Evolutionary conservation across 352 stramenopile species (phyloP).

Genomic region (Phytophthora uliginosa): DNA sequence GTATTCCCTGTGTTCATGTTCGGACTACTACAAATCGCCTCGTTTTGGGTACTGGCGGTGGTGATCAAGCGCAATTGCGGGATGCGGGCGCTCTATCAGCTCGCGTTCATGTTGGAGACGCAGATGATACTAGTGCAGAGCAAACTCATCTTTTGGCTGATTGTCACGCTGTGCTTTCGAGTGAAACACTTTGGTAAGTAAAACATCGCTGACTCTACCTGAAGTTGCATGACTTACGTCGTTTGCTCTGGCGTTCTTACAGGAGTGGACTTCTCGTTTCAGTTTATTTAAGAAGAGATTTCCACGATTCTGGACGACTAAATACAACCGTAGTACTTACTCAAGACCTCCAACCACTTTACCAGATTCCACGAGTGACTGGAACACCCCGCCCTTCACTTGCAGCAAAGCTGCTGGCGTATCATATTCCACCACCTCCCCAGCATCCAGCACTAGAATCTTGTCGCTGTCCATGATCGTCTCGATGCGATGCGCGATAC

Average conservation of each 20-base stretch:
- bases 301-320: neutral
- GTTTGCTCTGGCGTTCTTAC: neutral
- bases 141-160: conserved; percentile 45
- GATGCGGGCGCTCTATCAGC: conserved; percentile 31
- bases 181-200: conserved; percentile 9
- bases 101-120: conserved; percentile 50
- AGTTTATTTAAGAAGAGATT: neutral
- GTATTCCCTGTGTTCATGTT: conserved; percentile 15
- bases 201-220: neutral
- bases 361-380: conserved; percentile 37
- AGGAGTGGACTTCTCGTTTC: conserved; percentile 1
- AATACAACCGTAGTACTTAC: neutral
- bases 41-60: conserved; percentile 18
- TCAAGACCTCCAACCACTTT: conserved; percentile 4
- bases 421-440: conserved; percentile 35
- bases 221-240: neutral
- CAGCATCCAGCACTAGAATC: conserved; percentile 91
- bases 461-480: conserved; percentile 96
- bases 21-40: conserved; percentile 27
- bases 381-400: conserved; percentile 81
- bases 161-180: conserved; percentile 4
- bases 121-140: conserved; percentile 39
- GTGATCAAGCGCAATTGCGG: conserved; percentile 17
- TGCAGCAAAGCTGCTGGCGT: conserved; percentile 64
- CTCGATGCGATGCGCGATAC: conserved; percentile 95